These are phyloP conservation scores for Melampsora medusae DNA, from an alignment of 1,284 basidiomycete genomes.

Conservation along the genomic window DNA sequence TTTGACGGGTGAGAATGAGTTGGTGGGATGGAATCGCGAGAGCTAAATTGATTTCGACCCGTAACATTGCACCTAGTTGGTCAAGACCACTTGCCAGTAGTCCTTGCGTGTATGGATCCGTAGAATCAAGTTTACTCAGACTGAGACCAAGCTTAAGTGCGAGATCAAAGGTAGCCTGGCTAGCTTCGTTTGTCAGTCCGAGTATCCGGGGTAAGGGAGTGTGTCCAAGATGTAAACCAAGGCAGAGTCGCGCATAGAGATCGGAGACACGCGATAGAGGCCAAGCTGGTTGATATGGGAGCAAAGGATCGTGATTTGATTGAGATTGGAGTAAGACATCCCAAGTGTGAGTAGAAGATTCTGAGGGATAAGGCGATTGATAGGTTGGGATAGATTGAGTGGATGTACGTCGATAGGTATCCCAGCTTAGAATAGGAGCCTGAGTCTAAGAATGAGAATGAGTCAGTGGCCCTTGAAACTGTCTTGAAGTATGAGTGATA, in stretches of 20 bases:
- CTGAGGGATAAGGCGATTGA: conserved; percentile 30
- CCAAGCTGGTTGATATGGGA: background rate
- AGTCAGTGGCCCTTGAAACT: no score
- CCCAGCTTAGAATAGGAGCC: conserved; percentile 29
- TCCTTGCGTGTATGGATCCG: conserved; percentile 5
- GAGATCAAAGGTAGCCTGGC: conserved; percentile 7
- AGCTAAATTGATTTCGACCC: conserved; percentile 21
- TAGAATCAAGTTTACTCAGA: conserved; percentile 22
- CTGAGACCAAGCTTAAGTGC: background rate
- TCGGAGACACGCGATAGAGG: background rate
- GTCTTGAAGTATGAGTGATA: no score
- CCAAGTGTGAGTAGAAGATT: conserved; percentile 19
- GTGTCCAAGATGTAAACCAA: background rate
- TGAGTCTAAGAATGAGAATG: background rate
- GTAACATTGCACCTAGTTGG: conserved; percentile 21
- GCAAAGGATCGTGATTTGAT: background rate
- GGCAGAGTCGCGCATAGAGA: conserved; percentile 3
- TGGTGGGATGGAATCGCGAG: background rate
- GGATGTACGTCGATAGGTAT: conserved; percentile 24
- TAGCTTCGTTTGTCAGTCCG: background rate
- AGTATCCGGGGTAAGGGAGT: background rate
- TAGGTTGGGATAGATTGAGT: conserved; percentile 14
- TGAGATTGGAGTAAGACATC: conserved; percentile 10
- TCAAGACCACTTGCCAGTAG: conserved; percentile 11
- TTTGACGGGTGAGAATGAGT: conserved; percentile 5